A percentile compares a stretch with the other conserved stretches of the same genome.
Conservation (phyloP, 163 green algal genomes). For the Scenedesmus sp. region DNA sequence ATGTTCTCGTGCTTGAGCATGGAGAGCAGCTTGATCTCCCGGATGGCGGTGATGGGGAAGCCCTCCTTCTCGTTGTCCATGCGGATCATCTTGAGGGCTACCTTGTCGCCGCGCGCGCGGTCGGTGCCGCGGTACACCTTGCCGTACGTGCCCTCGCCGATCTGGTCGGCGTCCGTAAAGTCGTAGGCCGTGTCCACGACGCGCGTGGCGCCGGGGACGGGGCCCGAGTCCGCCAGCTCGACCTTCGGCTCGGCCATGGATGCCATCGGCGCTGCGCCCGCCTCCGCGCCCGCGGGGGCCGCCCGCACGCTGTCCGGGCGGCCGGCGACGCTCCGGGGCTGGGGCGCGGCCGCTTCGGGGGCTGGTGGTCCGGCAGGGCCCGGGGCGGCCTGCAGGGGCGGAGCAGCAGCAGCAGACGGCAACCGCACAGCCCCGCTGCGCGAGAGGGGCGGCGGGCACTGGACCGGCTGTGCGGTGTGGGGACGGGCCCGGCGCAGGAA, state of each 20-base stretch:
- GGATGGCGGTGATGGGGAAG: slow-evolving; percentile 99
- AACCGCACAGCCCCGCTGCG: no score
- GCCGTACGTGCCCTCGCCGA: slow-evolving; percentile 96
- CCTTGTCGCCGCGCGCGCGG: slow-evolving; percentile 54
- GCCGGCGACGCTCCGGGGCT: no score
- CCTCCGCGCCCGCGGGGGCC: no score
- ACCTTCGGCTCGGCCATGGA: slow-evolving; percentile 38
- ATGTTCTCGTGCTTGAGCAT: slow-evolving; percentile 90
- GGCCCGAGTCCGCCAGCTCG: slow-evolving; percentile 10
- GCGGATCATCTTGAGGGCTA: slow-evolving; percentile 98
- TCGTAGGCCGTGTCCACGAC: slow-evolving; percentile 83
- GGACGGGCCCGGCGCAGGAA: no score
- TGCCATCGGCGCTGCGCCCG: no score
- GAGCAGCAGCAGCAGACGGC: no score
- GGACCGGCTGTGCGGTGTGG: no score
- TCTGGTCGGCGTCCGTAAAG: slow-evolving; percentile 68
- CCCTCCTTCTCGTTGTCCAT: slow-evolving; percentile 99
- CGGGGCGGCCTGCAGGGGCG: no score
- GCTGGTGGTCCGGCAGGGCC: no score
- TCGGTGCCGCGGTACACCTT: slow-evolving; percentile 73
- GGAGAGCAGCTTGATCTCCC: slow-evolving; percentile 98
- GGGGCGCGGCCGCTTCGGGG: no score
- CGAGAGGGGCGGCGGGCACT: no score
- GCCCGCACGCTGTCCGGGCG: no score
- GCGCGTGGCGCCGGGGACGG: slow-evolving; percentile 63